phyloP scores from a whole-genome alignment of 176 grass and related monocot species.

The Bonia amplexicaulis region DNA sequence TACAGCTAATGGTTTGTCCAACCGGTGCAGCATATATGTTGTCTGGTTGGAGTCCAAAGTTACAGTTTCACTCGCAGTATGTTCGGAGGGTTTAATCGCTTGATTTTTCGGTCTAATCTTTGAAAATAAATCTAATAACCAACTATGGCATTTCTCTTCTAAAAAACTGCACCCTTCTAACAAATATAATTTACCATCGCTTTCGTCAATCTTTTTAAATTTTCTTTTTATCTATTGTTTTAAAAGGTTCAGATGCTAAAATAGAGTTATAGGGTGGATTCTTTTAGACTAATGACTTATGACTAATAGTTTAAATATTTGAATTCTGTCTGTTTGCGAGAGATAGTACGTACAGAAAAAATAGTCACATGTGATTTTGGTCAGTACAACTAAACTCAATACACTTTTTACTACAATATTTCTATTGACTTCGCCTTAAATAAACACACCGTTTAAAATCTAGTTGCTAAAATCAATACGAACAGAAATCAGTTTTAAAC shows the following conservation, averaged over 20 bases:
- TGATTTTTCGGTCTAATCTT: not conserved
- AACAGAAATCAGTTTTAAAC: no score
- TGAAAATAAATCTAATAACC: not conserved
- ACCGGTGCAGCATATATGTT: not conserved
- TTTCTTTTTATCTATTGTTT: not conserved
- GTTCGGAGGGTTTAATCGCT: not conserved
- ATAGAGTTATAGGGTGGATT: no score
- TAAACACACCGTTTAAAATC: rapidly evolving
- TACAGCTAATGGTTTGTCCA: not conserved
- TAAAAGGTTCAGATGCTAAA: not conserved
- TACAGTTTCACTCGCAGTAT: not conserved
- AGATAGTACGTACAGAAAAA: no score
- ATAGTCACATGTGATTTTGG: no score
- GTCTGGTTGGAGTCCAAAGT: not conserved
- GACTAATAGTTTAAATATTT: no score
- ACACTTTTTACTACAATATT: no score
- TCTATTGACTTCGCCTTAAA: rapidly evolving
- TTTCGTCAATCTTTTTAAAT: not conserved
- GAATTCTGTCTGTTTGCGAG: no score
- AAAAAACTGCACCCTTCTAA: not conserved
- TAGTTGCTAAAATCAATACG: rapidly evolving
- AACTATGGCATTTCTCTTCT: not conserved
- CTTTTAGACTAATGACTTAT: no score
- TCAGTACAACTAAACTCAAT: no score
- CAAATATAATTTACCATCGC: not conserved